A percentile compares a stretch with the other conserved stretches of the same genome.
Conservation (phyloP, 2,329 filamentous ascomycete species). For the Tolypocladium pustulatum region DNA sequence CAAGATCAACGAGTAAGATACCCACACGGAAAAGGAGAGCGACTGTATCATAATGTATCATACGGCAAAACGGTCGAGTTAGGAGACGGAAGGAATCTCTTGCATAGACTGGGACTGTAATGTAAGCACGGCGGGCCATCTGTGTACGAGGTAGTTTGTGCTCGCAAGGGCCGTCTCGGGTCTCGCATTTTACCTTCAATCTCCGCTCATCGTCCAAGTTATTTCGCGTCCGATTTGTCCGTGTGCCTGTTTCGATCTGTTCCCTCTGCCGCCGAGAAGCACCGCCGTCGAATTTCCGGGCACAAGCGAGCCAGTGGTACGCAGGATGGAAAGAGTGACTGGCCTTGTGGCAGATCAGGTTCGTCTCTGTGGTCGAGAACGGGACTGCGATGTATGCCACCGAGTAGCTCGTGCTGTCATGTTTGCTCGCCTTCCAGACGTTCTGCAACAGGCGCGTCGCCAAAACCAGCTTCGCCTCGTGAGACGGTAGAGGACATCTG, state of each 20-base stretch:
- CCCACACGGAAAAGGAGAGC: constrained; percentile 9
- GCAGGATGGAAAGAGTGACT: not conserved
- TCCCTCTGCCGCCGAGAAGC: not conserved
- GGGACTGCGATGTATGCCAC: not conserved
- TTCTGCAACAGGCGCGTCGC: not conserved
- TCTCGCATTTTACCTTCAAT: constrained; percentile 15
- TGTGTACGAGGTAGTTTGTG: constrained; percentile 1
- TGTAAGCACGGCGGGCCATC: not conserved
- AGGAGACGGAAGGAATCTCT: not conserved
- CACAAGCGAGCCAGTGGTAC: not conserved
- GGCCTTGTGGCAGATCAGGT: not conserved
- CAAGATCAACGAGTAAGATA: constrained; percentile 88
- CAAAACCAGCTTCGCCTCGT: not conserved
- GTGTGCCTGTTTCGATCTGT: not conserved
- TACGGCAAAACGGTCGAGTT: constrained; percentile 11
- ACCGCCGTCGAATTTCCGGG: not conserved
- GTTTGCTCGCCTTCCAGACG: not conserved
- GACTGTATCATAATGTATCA: constrained; percentile 26
- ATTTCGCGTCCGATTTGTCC: not conserved
- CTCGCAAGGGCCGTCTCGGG: constrained; percentile 9
- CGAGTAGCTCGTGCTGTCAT: not conserved
- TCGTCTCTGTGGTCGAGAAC: not conserved
- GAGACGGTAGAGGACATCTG: not conserved
- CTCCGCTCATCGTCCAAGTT: constrained; percentile 14
- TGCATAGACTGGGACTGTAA: constrained; percentile 1